phyloP scores from a whole-genome alignment of 495 filamentous ascomycete species.

The Friedmanniomyces simplex region DNA sequence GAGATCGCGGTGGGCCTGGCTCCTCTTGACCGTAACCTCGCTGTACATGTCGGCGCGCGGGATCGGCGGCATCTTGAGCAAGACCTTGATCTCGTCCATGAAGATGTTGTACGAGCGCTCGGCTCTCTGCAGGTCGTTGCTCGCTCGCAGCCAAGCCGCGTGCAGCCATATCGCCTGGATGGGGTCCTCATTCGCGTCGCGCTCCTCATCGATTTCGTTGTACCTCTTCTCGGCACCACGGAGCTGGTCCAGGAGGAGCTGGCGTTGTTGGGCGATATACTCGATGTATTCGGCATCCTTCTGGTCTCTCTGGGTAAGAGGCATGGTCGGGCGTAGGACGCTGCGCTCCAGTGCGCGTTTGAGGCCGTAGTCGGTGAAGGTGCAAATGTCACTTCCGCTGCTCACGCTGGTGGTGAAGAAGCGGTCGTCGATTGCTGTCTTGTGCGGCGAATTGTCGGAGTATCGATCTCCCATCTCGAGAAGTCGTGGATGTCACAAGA shows the following conservation, averaged over 20 bases:
- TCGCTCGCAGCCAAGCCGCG: background rate
- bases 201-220: background rate
- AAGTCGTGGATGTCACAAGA: too few relatives aligned
- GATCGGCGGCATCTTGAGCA: conserved; percentile 16
- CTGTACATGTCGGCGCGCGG: background rate
- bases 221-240: background rate
- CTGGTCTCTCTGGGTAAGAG: background rate
- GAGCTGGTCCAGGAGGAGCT: background rate
- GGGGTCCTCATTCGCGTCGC: background rate
- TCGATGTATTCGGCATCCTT: background rate
- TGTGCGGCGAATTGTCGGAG: too few relatives aligned
- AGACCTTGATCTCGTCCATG: conserved; percentile 26
- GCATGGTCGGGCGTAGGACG: background rate
- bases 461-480: too few relatives aligned
- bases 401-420: too few relatives aligned
- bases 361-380: background rate
- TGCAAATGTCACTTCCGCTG: background rate
- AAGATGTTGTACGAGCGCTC: background rate
- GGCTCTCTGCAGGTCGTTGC: background rate
- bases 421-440: too few relatives aligned
- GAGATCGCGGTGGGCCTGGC: background rate
- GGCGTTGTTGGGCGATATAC: background rate
- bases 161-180: background rate
- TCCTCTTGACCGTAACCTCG: background rate
- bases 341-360: background rate